Evolutionary conservation across 257 asterid species (phyloP).

Genomic region (Solanum bukasovii): DNA sequence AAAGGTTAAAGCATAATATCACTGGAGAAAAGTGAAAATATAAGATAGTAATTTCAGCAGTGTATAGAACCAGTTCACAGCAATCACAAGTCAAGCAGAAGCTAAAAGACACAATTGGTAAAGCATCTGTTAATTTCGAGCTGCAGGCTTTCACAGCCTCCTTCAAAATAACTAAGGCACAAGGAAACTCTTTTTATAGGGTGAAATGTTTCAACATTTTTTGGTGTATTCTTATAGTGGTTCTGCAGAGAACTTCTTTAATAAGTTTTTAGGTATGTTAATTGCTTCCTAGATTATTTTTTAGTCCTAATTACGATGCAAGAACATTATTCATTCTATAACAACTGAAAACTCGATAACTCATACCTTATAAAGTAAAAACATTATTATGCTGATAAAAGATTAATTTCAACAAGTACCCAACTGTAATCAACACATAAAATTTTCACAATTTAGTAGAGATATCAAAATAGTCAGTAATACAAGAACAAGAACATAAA

Average conservation of each 20-base stretch:
- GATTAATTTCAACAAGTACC: neutral
- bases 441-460: neutral
- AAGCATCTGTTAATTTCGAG: neutral
- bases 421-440: neutral
- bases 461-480: neutral
- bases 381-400: neutral
- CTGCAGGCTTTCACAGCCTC: neutral
- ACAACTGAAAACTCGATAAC: neutral
- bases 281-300: neutral
- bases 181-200: neutral
- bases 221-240: neutral
- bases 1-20: neutral
- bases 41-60: neutral
- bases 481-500: neutral
- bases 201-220: neutral
- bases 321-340: neutral
- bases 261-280: neutral
- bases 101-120: neutral
- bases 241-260: neutral
- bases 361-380: neutral
- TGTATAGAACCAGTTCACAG: neutral
- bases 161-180: neutral
- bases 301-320: neutral
- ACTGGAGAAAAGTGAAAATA: neutral
- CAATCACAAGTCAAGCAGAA: neutral